Evolutionary conservation across 306 rosid genomes (phyloP).

Genomic region (barrel medic (Medicago truncatula)): DNA sequence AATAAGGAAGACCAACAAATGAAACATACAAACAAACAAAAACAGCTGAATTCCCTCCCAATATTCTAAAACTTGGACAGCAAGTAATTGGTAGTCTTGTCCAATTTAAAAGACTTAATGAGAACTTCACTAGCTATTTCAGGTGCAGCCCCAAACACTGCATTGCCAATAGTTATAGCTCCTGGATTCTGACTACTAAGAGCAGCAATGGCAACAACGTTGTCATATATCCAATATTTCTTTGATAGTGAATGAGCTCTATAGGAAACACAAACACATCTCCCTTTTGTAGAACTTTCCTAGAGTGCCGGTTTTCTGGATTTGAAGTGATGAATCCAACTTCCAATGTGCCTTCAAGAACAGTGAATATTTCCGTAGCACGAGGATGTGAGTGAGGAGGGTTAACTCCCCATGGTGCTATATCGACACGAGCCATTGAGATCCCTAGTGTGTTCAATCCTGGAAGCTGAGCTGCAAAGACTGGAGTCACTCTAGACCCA

Average conservation of each 20-base stretch:
- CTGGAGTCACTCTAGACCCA: conserved; percentile 50
- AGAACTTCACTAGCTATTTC: conserved; percentile 25
- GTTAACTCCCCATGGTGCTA: conserved; percentile 47
- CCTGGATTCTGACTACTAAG: conserved; percentile 52
- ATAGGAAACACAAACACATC: conserved; percentile 53
- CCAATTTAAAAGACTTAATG: conserved; percentile 41
- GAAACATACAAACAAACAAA: too few relatives aligned
- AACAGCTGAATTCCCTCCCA: not conserved
- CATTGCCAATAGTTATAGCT: conserved; percentile 44
- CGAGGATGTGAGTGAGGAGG: conserved; percentile 58
- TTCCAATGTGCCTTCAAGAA: conserved; percentile 44
- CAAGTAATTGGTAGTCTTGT: conserved; percentile 7
- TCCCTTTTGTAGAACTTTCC: conserved; percentile 45
- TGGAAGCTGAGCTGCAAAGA: conserved; percentile 42
- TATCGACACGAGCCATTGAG: conserved; percentile 47
- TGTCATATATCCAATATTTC: conserved; percentile 42
- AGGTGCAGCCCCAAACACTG: conserved; percentile 47
- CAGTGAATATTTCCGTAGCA: conserved; percentile 44
- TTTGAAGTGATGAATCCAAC: conserved; percentile 57
- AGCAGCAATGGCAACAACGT: conserved; percentile 49
- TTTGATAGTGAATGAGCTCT: conserved; percentile 48
- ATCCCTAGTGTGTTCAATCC: conserved; percentile 45
- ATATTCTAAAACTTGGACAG: conserved; percentile 43
- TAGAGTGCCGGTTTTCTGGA: conserved; percentile 43
- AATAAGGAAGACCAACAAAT: too few relatives aligned